A percentile compares a stretch with the other conserved stretches of the same genome.
These are phyloP conservation scores for Paramicrosporidium saccamoebae DNA, from an alignment of 371 early-diverging fungal genomes.

Conservation along the genomic window DNA sequence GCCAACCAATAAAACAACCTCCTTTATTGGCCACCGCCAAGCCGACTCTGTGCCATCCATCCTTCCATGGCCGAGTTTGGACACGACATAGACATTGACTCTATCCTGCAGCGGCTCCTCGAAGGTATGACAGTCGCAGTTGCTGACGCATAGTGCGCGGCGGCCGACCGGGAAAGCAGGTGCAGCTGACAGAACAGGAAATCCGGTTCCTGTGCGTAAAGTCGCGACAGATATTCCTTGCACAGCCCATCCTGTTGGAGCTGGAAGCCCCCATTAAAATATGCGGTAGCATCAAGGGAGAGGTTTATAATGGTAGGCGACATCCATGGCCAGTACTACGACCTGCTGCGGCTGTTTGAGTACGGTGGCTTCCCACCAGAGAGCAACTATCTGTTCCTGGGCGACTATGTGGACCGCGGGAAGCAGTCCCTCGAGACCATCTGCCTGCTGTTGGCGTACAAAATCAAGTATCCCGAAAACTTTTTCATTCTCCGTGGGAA, in stretches of 20 bases:
- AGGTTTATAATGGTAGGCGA: constrained; percentile 17
- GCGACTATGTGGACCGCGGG: constrained; percentile 86
- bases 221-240: constrained; percentile 62
- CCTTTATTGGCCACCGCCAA: too few relatives aligned
- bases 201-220: constrained; percentile 34
- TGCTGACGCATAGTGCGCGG: constrained; percentile 28
- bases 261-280: constrained; percentile 88
- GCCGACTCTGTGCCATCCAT: too few relatives aligned
- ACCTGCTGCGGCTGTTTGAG: constrained; percentile 66
- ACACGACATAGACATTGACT: constrained; percentile 39
- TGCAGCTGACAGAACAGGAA: constrained; percentile 20
- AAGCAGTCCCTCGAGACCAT: constrained; percentile 48
- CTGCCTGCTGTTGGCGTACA: constrained; percentile 44
- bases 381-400: constrained; percentile 67
- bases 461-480: constrained; percentile 81
- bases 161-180: constrained; percentile 40
- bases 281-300: constrained; percentile 25
- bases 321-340: constrained; percentile 88
- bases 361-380: constrained; percentile 71
- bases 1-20: too few relatives aligned
- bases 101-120: constrained; percentile 51
- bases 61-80: too few relatives aligned
- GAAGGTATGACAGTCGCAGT: constrained; percentile 24
- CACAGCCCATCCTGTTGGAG: constrained; percentile 74
- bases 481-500: constrained; percentile 86